Conservation (phyloP, 306 rosid genomes). For the Prosopis cineraria region DNA sequence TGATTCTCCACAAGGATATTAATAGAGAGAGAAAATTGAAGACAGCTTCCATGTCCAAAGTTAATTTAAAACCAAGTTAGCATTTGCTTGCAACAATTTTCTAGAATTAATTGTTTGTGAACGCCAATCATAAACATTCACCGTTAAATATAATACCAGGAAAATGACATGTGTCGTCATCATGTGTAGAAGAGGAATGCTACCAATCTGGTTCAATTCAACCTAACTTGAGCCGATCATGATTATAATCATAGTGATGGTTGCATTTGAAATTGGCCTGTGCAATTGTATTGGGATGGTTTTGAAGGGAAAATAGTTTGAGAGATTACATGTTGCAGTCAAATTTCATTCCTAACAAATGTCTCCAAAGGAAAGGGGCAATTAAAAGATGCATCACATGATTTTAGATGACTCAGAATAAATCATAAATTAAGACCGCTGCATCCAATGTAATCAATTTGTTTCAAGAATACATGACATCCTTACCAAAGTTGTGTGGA, state of each 20-base stretch:
- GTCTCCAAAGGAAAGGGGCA: constrained; percentile 31
- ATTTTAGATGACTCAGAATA: constrained; percentile 15
- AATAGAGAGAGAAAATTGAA: neutral
- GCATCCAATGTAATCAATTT: constrained; percentile 29
- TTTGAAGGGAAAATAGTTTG: neutral
- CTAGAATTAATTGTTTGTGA: neutral
- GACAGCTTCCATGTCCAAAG: neutral
- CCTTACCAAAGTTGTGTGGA: constrained; percentile 45
- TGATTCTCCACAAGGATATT: neutral
- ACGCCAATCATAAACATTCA: neutral
- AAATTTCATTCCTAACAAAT: neutral
- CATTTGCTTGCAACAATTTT: neutral
- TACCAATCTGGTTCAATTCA: neutral
- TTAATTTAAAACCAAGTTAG: neutral
- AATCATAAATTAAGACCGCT: constrained; percentile 27
- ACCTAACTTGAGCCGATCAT: neutral
- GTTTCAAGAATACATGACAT: constrained; percentile 8
- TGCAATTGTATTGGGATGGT: neutral
- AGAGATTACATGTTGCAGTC: neutral
- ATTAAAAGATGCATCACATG: constrained; percentile 22
- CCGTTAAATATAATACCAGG: neutral
- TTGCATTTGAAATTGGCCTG: neutral
- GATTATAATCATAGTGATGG: neutral
- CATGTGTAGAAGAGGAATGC: neutral
- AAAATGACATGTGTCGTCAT: neutral